phyloP scores from a whole-genome alignment of 805 yeast genomes.

The Ogataea allantospora region DNA sequence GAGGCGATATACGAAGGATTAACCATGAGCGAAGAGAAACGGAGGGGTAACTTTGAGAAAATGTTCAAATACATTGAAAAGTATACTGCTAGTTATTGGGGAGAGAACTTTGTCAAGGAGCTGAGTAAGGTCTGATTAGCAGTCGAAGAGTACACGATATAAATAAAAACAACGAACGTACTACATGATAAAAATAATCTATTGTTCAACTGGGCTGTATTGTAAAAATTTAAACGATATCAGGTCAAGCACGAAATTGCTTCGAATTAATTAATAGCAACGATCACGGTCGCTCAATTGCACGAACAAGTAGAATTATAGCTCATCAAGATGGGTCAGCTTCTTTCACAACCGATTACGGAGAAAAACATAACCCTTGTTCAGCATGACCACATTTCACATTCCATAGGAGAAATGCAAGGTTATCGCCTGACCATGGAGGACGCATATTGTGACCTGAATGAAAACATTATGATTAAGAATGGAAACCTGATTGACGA shows the following conservation, averaged over 20 bases:
- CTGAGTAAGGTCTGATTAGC: constrained; percentile 34
- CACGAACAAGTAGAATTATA: not conserved
- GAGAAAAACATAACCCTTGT: constrained; percentile 58
- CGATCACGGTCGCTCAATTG: not conserved
- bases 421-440: constrained; percentile 76
- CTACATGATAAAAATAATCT: not conserved
- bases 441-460: constrained; percentile 62
- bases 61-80: constrained; percentile 85
- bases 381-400: constrained; percentile 46
- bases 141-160: not conserved
- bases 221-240: constrained; percentile 10
- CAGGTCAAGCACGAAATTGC: not conserved
- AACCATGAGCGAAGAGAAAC: constrained; percentile 81
- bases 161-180: not conserved
- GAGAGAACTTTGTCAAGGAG: constrained; percentile 91
- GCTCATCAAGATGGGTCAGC: constrained; percentile 57
- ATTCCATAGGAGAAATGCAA: constrained; percentile 73
- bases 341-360: constrained; percentile 71
- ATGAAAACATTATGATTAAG: constrained; percentile 19
- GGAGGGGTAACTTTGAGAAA: constrained; percentile 72
- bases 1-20: constrained; percentile 83
- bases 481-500: not conserved
- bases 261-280: not conserved
- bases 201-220: constrained; percentile 2
- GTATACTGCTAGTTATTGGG: constrained; percentile 97